Evolutionary conservation across 2,329 filamentous ascomycete species (phyloP).

Genomic region (Xylariaceae sp.): DNA sequence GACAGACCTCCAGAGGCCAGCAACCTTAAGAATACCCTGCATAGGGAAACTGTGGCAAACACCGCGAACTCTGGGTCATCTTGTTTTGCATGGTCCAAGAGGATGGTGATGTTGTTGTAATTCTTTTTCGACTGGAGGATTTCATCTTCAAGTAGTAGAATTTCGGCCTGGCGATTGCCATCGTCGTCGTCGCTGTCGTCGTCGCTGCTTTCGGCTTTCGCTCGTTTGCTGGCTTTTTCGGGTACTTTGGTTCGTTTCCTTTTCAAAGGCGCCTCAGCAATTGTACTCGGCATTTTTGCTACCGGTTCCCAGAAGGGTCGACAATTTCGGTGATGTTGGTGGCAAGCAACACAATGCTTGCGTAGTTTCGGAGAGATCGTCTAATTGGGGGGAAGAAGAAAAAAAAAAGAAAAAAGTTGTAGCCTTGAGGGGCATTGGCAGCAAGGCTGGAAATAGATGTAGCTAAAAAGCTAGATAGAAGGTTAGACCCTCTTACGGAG

Average conservation of each 20-base stretch:
- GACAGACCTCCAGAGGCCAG: constrained; percentile 75
- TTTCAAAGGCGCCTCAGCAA: constrained; percentile 50
- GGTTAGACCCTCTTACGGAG: constrained; percentile 15
- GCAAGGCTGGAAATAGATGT: constrained; percentile 34
- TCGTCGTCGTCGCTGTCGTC: constrained; percentile 55
- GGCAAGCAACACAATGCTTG: too few relatives aligned
- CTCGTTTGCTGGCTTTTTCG: constrained; percentile 58
- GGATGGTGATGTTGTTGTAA: constrained; percentile 85
- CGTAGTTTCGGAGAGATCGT: too few relatives aligned
- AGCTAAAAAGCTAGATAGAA: not conserved
- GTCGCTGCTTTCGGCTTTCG: constrained; percentile 56
- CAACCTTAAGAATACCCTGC: constrained; percentile 83
- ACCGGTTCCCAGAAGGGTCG: not conserved
- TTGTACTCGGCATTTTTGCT: constrained; percentile 40
- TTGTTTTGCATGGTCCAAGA: constrained; percentile 67
- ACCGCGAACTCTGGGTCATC: constrained; percentile 63
- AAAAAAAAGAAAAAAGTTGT: constrained; percentile 25
- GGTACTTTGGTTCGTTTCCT: constrained; percentile 57
- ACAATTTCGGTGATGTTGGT: too few relatives aligned
- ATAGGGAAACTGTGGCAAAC: constrained; percentile 79
- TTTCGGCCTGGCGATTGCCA: constrained; percentile 67
- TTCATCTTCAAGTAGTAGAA: constrained; percentile 78
- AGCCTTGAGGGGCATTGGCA: constrained; percentile 33
- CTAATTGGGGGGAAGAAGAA: not conserved
- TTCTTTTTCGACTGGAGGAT: constrained; percentile 87